Evolutionary conservation across 805 yeast species (phyloP), one percentile per base, ranked within the genome.

Genomic region (Monosporozyma solicola): DNA sequence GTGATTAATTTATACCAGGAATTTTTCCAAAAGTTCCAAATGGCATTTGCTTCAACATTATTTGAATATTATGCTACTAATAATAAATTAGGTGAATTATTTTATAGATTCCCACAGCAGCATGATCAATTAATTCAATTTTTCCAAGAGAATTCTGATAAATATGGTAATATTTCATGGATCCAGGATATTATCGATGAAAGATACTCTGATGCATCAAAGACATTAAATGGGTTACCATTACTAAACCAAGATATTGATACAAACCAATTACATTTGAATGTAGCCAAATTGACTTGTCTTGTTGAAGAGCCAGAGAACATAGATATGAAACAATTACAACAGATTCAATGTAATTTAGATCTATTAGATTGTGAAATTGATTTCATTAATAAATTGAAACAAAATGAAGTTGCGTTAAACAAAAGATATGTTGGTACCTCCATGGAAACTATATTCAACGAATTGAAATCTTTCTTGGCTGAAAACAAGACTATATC

Each of bases 231-330:
- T 3, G 62, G 68, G 1, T 75, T 80, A 29, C 70, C 75, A 4
- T 64, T 74, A 3, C 55, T 63, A 2, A 76, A 75, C 16, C 80
- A 78, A 27, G 61, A 68, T 9, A 71, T 75, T 46, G 67, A 67
- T 11, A 77, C 76, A 57, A 52, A 55, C 11, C 80, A 77, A 58
- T 60, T 85, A 24, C 82, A 82, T 57, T 74, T 83, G 54, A 84
- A 88, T 53, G 67, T 89, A 49, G 91, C 95, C 1, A 89, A 89
- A 65, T 67, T 90, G 24, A 70, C 87, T 2, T 72, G 80, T 1
- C 61, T 86, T 20, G 83, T 82, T 0, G 64, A 74, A 1, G 61
- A 57, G 3, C 49, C 54, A 2, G 43, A 27, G 2, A 54, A 54
- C 4, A 41, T 54, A 22, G 47, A 35, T 22, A 61, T 47, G 15